Evolutionary conservation across 305 asterid genomes (phyloP).

Genomic region (Rubia peregrina): DNA sequence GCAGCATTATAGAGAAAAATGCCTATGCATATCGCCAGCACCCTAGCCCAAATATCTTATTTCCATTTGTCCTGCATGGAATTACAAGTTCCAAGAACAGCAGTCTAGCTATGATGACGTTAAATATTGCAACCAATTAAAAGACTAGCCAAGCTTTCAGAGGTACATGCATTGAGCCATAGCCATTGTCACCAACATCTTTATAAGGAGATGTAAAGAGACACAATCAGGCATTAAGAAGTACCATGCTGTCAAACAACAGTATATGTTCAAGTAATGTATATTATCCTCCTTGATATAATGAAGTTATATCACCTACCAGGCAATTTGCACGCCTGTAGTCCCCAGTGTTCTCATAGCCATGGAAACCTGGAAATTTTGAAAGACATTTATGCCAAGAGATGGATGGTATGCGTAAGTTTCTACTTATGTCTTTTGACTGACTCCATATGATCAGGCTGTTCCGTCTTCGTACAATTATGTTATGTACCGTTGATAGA

Average conservation of each 20-base stretch:
- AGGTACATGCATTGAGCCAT: too few species aligned
- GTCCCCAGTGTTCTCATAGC: slow-evolving; percentile 80
- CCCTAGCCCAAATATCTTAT: too few species aligned
- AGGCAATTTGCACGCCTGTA: slow-evolving; percentile 74
- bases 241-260: not conserved
- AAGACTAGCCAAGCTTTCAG: not conserved
- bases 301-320: slow-evolving; percentile 41
- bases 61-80: not conserved
- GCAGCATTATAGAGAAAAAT: too few species aligned
- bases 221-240: not conserved
- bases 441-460: not conserved
- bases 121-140: not conserved
- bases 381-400: slow-evolving; percentile 10
- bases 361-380: slow-evolving; percentile 76
- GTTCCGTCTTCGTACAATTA: not conserved
- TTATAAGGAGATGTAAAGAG: not conserved
- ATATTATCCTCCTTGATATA: not conserved
- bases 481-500: not conserved
- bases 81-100: not conserved
- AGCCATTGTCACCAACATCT: not conserved
- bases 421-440: not conserved
- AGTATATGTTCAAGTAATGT: not conserved
- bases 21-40: too few species aligned
- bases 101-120: not conserved
- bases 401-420: not conserved